Base-by-base conservation (phyloP, 1,284 basidiomycete genomes). In the Marasmius oreades region DNA sequence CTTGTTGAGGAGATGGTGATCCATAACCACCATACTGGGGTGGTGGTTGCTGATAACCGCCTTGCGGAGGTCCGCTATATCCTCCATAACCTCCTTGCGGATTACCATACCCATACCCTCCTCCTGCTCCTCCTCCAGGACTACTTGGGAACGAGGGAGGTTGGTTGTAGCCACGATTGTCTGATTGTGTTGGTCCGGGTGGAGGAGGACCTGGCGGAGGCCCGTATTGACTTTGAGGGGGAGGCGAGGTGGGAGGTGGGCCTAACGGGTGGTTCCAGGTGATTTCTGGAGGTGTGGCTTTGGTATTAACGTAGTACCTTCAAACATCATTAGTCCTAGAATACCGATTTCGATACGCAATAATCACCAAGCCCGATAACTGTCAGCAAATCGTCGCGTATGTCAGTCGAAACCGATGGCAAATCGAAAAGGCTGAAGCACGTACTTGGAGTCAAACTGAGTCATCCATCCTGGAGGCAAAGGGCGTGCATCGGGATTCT, bases 221-320 rank as follows among this genome's bases (percentile, higher is more conserved):
- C 5, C 68, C 71, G 61, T 75, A 83, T 53, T 68, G 66, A 24
- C 66, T 63, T 5, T 68, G 64, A 1, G 73, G 70, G 1, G 74
- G 74, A 26, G 73, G 67, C 5, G 69, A 66, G 5, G 69, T 53
- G 14, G 77, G 74, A 1, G 73, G 67, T 5, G 75, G 69, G 5
- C 81, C 83, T n/a, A 78, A 68, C 0, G 86, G 87, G 62, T 88
- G 87, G 1, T 71, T 74, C 87, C 87, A 90, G 18, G 77, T 79
- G 36, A 85, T 82, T 42, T 78, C 76, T 0, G 86, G 85, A 16
- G 87, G 87, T 34, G 75, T 70, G 47, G 78, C 77, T 33, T 66
- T 65, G 0, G 82, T 86, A 62, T 90, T 82, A 46, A 90, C 83
- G 61, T 89, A 90, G 74, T 82, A 90, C 86, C 87, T 89, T 61